Evolutionary conservation across 495 filamentous ascomycete species (phyloP), one percentile per base, ranked within the genome.

Genomic region (Aspergillus bertholletiae): DNA sequence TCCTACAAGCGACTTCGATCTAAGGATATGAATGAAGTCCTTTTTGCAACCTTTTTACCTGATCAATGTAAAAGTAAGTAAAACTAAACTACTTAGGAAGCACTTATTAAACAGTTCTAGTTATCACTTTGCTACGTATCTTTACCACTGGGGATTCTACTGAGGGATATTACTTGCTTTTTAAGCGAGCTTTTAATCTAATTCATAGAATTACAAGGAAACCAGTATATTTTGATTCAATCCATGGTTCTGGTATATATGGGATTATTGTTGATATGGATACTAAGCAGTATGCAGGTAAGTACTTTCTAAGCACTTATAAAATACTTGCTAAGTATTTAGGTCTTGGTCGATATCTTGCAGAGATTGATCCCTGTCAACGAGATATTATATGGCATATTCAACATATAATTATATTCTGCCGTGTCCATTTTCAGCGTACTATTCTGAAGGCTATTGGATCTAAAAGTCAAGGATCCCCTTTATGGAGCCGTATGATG

Each of bases 401-500:
- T 17, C 32, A 47, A n/a, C 30, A 47, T 47, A 35, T 54, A 24
- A 39, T 54, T 39, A 15, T 54, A 1, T 54, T 54, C 13, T 54
- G 43, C 28, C 30, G 45, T 2, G 45, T 55, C 13, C 17, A 55
- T 43, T 55, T 55, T 22, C n/a, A 43, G 15, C 30, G 34, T 21
- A 24, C 18, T 21, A 49, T 55, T 24, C 21, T 55, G 22, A 40
- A 43, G 13, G 5, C 12, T 30, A 51, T 56, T 46, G 41, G 40
- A 47, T 46, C 47, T 27, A 37, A 18, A 12, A 24, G 18, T 9
- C 39, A 51, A 46, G 27, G 47, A 4, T 35, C 46, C 20, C n/a
- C 37, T 20, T 27, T 56, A 27, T 47, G 41, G 40, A 56, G 39
- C 20, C 40, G 48, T 1, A 56, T 56, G 48, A 56, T 56, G 27